A percentile compares a stretch with the other conserved stretches of the same genome.
Conservation (phyloP, 73 alveolate species). For the Symbiodinium pilosum region DNA sequence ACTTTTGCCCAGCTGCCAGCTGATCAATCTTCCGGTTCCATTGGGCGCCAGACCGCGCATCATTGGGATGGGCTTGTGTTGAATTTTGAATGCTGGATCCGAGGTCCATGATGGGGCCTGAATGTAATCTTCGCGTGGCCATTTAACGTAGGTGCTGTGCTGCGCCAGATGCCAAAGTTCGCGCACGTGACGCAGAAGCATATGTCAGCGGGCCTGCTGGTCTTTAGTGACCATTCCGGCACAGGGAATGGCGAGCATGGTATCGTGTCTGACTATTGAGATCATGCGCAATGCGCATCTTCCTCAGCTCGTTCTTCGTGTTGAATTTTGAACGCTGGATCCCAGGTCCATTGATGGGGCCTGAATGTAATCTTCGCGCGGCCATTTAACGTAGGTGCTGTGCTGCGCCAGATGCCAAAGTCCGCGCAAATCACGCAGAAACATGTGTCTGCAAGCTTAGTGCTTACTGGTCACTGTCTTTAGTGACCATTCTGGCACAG, state of each 20-base stretch:
- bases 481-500: neutral
- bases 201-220: neutral
- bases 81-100: too few species aligned
- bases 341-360: too few species aligned
- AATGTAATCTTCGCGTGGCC: neutral
- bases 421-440: neutral
- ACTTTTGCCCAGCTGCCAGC: too few species aligned
- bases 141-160: neutral
- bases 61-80: too few species aligned
- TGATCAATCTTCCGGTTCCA: too few species aligned
- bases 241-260: neutral
- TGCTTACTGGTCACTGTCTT: too few species aligned
- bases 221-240: neutral
- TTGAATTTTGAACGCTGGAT: too few species aligned
- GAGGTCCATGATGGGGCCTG: too few species aligned
- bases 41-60: too few species aligned
- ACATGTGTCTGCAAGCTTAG: neutral
- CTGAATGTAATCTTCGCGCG: neutral
- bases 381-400: neutral
- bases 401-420: neutral
- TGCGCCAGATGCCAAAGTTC: neutral
- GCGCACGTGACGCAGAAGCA: neutral
- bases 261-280: neutral
- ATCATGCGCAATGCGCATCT: neutral
- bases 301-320: too few species aligned